Evolutionary conservation across 768 basidiomycete genomes (phyloP).

Genomic region (Agaricus blazei): DNA sequence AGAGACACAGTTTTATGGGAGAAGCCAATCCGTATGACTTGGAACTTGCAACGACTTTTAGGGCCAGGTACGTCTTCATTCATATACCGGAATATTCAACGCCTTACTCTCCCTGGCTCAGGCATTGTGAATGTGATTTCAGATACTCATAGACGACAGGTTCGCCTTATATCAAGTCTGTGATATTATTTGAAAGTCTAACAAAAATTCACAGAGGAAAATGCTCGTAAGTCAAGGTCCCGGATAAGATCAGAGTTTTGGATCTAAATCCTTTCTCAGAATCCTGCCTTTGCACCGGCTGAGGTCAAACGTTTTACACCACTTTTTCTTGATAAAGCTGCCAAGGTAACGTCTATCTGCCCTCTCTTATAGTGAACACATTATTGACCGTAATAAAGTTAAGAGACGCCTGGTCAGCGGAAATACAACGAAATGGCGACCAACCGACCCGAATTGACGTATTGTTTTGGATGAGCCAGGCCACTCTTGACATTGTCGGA

Average conservation of each 20-base stretch:
- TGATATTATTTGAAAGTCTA: too few relatives aligned
- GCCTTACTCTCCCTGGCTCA: too few relatives aligned
- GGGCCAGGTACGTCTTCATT: constrained; percentile 29
- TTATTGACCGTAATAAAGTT: constrained; percentile 25
- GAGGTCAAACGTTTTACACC: constrained; percentile 55
- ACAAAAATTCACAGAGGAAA: constrained; percentile 24
- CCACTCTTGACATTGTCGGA: constrained; percentile 75
- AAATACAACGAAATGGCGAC: constrained; percentile 20
- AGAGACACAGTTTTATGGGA: constrained; percentile 46
- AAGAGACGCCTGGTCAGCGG: constrained; percentile 40
- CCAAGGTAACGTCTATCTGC: constrained; percentile 30
- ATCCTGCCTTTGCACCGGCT: constrained; percentile 59
- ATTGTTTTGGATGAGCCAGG: constrained; percentile 57
- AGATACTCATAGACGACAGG: too few relatives aligned
- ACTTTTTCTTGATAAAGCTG: constrained; percentile 52
- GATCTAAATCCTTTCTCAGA: constrained; percentile 26
- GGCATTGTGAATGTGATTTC: too few relatives aligned
- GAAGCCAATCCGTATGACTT: constrained; percentile 42
- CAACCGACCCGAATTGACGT: constrained; percentile 44
- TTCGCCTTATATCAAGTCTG: too few relatives aligned
- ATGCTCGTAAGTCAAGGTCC: constrained; percentile 32
- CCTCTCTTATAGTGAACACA: background rate
- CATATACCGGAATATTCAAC: too few relatives aligned
- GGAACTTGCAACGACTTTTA: constrained; percentile 34
- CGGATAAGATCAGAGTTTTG: background rate